Base-by-base conservation (phyloP, 2,329 filamentous ascomycete species). In the Pseudocercospora vitis region DNA sequence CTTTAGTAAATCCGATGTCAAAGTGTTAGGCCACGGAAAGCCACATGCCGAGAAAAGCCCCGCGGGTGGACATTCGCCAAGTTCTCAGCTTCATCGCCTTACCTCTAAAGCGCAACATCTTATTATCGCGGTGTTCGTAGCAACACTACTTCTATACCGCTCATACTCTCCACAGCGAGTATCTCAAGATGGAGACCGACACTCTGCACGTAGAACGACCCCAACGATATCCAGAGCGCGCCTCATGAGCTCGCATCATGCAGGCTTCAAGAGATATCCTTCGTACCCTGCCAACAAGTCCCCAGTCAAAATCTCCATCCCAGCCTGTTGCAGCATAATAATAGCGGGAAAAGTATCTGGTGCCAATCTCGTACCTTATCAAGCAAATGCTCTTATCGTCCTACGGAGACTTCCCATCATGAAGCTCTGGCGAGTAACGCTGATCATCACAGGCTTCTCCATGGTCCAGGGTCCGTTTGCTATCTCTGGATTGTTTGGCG, bases 21-120 rank as follows among this genome's bases (percentile, higher is more conserved):
- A n/a, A n/a, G n/a, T n/a, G n/a, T n/a, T n/a, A n/a, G n/a, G n/a
- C n/a, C n/a, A n/a, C n/a, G n/a, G n/a, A n/a, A n/a, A 42, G 8
- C 37, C 37, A 42, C 37, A 24, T n/a, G 33, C 33, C 33, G 33
- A 37, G 14, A 37, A 37, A 37, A 37, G 33, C 33, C 12, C 33
- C 33, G 33, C 12, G n/a, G n/a, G 32, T 18, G 32, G 12, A 16
- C 7, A 16, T 4, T n/a, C 32, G n/a, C n/a, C n/a, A n/a, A n/a
- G n/a, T n/a, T n/a, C 12, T 8, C 18, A 14, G 32, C 32, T 35
- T 16, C 9, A 12, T 7, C 18, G 18, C 18, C 16, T 39, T 39
- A 6, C n/a, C 3, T 35, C 32, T 16, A 35, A 16, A 35, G 6
- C 12, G 18, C 32, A 16, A 35, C n/a, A 35, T 5, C 32, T 7